Evolutionary conservation across 2,329 filamentous ascomycete genomes (phyloP).

Genomic region (Aspergillus udagawae): DNA sequence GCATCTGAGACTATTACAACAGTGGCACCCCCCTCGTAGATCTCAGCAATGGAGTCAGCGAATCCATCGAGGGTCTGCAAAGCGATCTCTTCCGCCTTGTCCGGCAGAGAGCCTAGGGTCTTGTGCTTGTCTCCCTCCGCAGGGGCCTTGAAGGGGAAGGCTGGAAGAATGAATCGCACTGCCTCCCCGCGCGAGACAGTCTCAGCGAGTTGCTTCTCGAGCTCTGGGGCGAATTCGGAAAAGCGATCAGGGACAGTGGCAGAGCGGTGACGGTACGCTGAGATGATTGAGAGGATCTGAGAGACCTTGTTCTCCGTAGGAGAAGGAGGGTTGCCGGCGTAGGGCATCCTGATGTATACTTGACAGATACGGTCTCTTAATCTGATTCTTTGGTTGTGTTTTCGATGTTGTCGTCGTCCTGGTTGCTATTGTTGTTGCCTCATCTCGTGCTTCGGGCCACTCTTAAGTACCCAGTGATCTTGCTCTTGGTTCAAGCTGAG

Average conservation of each 20-base stretch:
- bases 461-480: neutral
- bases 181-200: neutral
- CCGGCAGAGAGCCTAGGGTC: neutral
- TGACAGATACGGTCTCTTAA: no score
- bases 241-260: neutral
- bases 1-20: neutral
- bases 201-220: neutral
- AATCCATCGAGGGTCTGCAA: neutral
- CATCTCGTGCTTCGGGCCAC: neutral
- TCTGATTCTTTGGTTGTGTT: neutral
- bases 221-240: neutral
- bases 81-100: neutral
- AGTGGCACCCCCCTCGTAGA: neutral
- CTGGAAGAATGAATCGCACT: neutral
- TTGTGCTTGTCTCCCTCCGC: neutral
- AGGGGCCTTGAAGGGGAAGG: neutral
- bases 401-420: no score
- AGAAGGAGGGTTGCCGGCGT: neutral
- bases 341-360: neutral
- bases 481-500: no score
- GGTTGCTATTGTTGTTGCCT: neutral
- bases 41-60: neutral
- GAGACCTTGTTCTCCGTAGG: neutral
- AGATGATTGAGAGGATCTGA: neutral
- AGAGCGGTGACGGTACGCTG: neutral